Evolutionary conservation across 257 asterid species (phyloP).

Genomic region (Oldenlandia corymbosa): DNA sequence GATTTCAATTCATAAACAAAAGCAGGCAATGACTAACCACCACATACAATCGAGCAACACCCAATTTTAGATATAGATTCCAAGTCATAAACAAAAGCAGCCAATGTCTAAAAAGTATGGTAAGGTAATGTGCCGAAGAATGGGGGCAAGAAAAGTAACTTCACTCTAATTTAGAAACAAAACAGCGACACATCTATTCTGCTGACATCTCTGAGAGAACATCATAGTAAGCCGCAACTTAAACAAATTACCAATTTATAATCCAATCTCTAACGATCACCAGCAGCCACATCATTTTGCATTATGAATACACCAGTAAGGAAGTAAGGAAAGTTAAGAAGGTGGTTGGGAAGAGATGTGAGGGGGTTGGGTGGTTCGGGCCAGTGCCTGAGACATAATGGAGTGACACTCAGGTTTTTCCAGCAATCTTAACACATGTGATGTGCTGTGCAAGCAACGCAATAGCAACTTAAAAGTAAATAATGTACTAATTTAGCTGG

Average conservation of each 20-base stretch:
- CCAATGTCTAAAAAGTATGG: neutral
- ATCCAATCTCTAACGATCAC: neutral
- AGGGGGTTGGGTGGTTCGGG: too few species aligned
- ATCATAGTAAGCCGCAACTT: neutral
- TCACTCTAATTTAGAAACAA: neutral
- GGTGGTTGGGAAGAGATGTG: too few species aligned
- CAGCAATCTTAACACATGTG: too few species aligned
- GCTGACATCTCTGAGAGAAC: neutral
- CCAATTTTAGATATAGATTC: too few species aligned
- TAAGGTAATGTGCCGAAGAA: neutral
- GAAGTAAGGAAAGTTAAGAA: too few species aligned
- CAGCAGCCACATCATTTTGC: neutral
- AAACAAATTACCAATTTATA: neutral
- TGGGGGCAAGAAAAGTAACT: too few species aligned
- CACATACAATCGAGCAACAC: too few species aligned
- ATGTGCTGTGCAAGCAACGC: neutral
- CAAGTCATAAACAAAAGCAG: neutral
- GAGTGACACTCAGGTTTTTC: too few species aligned
- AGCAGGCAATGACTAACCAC: neutral
- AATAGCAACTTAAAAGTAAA: neutral
- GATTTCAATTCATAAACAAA: neutral
- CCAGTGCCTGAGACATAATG: too few species aligned
- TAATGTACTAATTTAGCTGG: neutral
- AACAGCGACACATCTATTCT: neutral
- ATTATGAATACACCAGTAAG: neutral